Conservation (phyloP, 345 rosid species). For the Eucalyptus shirleyi region DNA sequence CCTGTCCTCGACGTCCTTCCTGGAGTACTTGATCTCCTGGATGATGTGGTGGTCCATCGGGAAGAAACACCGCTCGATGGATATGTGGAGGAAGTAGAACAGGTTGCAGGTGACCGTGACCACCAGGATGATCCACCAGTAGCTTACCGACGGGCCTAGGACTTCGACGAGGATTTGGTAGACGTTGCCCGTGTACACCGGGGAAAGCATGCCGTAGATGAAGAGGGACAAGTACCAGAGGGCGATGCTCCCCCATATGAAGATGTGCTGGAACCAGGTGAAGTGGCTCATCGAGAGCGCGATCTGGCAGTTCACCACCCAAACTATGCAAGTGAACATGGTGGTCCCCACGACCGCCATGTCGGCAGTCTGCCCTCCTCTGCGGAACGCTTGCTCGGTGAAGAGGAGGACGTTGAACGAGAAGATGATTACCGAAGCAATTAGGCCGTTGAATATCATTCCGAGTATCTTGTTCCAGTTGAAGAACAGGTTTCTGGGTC, state of each 20-base stretch:
- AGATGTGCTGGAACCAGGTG: slow-evolving; percentile 91
- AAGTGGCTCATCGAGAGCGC: slow-evolving; percentile 89
- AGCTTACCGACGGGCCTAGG: slow-evolving; percentile 73
- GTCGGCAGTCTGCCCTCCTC: slow-evolving; percentile 73
- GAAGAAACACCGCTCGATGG: slow-evolving; percentile 65
- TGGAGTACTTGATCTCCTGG: slow-evolving; percentile 84
- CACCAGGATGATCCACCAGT: slow-evolving; percentile 61
- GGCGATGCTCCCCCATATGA: slow-evolving; percentile 85
- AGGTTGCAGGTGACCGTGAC: slow-evolving; percentile 56
- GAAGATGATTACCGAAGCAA: slow-evolving; percentile 63
- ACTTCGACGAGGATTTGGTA: slow-evolving; percentile 63
- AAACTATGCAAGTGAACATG: slow-evolving; percentile 91
- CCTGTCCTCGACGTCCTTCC: slow-evolving; percentile 63
- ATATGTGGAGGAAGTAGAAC: slow-evolving; percentile 50
- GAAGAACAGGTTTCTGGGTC: slow-evolving; percentile 74
- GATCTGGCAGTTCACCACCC: slow-evolving; percentile 86
- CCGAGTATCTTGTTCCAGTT: slow-evolving; percentile 87
- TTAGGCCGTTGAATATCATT: slow-evolving; percentile 91
- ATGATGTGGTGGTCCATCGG: slow-evolving; percentile 95
- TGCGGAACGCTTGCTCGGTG: slow-evolving; percentile 59
- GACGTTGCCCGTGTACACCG: slow-evolving; percentile 43
- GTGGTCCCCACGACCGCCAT: slow-evolving; percentile 82
- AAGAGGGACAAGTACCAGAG: slow-evolving; percentile 74
- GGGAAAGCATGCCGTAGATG: slow-evolving; percentile 53
- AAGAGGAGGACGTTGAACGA: slow-evolving; percentile 61